A percentile compares a stretch with the other conserved stretches of the same genome.
These are phyloP conservation scores for Backusella westeae DNA, from an alignment of 192 early-diverging fungal species.

Conservation along the genomic window DNA sequence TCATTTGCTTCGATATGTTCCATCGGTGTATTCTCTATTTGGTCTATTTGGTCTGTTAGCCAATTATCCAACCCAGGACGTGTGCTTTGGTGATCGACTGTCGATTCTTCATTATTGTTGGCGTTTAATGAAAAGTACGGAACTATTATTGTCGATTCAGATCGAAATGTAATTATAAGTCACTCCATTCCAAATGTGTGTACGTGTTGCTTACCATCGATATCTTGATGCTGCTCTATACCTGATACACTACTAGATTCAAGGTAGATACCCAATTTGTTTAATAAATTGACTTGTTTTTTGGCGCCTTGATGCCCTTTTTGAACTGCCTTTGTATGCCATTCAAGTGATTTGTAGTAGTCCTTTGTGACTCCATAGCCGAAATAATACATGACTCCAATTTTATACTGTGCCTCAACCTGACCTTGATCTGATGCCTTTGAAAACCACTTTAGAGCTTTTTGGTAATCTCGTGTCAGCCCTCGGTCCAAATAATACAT, in stretches of 20 bases:
- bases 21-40: not conserved
- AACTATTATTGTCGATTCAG: not conserved
- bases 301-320: not conserved
- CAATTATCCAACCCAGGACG: not conserved
- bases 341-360: not conserved
- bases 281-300: not conserved
- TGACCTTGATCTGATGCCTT: slow-evolving; percentile 1
- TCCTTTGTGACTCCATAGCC: not conserved
- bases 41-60: not conserved
- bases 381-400: slow-evolving; percentile 2
- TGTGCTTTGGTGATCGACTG: not conserved
- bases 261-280: not conserved
- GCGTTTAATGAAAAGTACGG: not conserved
- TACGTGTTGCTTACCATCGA: not conserved
- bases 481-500: slow-evolving; percentile 6
- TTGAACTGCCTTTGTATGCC: not conserved
- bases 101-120: not conserved
- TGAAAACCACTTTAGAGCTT: not conserved
- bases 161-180: not conserved
- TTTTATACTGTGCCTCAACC: not conserved
- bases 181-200: not conserved
- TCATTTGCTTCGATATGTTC: not conserved
- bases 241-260: not conserved
- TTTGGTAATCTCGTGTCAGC: slow-evolving; percentile 3
- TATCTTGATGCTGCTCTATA: not conserved